Evolutionary conservation across 1,139 yeast genomes (phyloP), one percentile per base, ranked within the genome.

Genomic region (Yamadazyma atlantica): DNA sequence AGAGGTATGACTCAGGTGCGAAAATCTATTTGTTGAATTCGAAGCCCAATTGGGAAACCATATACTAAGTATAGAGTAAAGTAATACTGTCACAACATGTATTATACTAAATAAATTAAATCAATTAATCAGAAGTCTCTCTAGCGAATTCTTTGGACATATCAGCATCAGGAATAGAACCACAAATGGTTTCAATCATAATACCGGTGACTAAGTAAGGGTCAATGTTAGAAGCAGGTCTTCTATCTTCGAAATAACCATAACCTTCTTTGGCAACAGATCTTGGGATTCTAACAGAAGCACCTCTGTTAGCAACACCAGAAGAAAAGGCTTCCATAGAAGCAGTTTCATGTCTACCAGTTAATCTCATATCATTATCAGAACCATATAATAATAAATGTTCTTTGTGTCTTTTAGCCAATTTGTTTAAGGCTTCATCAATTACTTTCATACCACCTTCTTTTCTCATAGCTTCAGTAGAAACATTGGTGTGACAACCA

Each of bases 261-360:
- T 69, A 88, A 45, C 97, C 97, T 69, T 90, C 97, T 73, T 88
- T 88, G 65, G 96, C 96, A 54, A 92, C 98, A 35, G 96, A 84
- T 75, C 98, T 84, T 72, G 98, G 98, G 63, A 92, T 92, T 80
- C 98, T 87, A 55, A 92, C 82, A 28, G 97, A 89, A 46, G 97
- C 96, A 73, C 97, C 98, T 80, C 98, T 87, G 88, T 92, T 92
- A 64, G 98, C 98, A 54, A 92, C 97, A 78, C 98, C 98, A 43
- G 89, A 82, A 35, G 95, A 83, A 79, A 90, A 92, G 39, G 80
- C 69, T 55, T 88, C 85, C 79, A 86, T 82, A 36, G 95, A 84
- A 41, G 97, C 98, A 51, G 98, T 92, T 78, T 92, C 98, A 69
- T 90, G 97, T 64, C 92, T 85, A 64, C 98, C 98, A 51, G 98